phyloP scores from a whole-genome alignment of 768 basidiomycete genomes.

The Hericium alpestre region DNA sequence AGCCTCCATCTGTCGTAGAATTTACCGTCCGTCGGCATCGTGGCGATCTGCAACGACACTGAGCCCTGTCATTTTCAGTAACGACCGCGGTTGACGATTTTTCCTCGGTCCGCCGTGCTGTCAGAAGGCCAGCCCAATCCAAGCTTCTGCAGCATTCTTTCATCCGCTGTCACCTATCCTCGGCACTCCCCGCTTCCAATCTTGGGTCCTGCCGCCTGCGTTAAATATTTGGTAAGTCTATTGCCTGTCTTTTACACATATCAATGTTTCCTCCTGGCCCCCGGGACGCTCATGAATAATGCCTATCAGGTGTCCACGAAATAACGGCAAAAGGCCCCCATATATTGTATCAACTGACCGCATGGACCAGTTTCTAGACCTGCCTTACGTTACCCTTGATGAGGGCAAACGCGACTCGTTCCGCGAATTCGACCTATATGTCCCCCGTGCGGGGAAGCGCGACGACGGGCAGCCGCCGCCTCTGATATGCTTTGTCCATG shows the following conservation, averaged over 20 bases:
- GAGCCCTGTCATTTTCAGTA: too few species aligned
- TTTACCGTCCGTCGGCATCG: too few species aligned
- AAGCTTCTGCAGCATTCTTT: not conserved
- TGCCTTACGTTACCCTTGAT: constrained; percentile 26
- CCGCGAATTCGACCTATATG: constrained; percentile 49
- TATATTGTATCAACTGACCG: not conserved
- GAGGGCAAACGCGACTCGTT: constrained; percentile 18
- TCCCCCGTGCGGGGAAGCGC: constrained; percentile 9
- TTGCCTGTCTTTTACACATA: too few species aligned
- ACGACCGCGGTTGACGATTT: too few species aligned
- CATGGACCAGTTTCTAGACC: constrained; percentile 9
- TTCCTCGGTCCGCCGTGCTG: too few species aligned
- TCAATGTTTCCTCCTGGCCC: too few species aligned
- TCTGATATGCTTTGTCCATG: constrained; percentile 69
- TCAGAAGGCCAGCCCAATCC: too few species aligned
- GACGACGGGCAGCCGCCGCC: constrained; percentile 15
- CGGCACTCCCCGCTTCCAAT: too few species aligned
- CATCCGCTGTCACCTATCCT: not conserved
- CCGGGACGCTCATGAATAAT: not conserved
- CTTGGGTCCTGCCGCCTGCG: too few species aligned
- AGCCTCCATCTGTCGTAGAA: too few species aligned
- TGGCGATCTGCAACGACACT: too few species aligned
- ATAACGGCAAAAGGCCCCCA: constrained; percentile 9
- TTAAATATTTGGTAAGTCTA: too few species aligned
- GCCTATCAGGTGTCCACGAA: not conserved